These are phyloP conservation scores for Pseudozyma sp. DNA, from an alignment of 1,284 basidiomycete genomes.

Conservation along the genomic window DNA sequence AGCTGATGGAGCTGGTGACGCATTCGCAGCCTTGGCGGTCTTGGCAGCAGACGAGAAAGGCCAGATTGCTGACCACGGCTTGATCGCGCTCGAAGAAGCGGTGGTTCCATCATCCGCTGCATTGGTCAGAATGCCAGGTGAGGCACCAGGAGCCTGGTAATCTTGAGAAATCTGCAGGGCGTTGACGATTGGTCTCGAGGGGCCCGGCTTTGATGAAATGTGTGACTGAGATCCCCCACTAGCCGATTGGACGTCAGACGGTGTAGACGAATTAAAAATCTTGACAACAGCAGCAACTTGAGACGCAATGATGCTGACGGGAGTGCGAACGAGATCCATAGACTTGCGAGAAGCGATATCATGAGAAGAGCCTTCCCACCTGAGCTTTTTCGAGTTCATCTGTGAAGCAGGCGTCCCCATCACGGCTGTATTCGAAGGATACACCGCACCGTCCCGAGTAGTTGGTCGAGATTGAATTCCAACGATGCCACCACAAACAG, in stretches of 20 bases:
- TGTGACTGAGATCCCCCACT: not conserved
- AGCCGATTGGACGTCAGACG: not conserved
- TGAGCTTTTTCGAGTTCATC: not conserved
- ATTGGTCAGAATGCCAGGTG: too few species aligned
- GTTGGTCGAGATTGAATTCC: not conserved
- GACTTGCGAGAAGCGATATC: not conserved
- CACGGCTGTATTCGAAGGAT: not conserved
- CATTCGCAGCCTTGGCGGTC: not conserved
- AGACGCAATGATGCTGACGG: not conserved
- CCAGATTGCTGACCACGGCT: not conserved
- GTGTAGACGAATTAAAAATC: not conserved
- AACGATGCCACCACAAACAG: too few species aligned
- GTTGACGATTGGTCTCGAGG: not conserved
- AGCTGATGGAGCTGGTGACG: too few species aligned
- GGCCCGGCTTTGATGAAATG: too few species aligned
- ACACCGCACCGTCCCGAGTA: not conserved
- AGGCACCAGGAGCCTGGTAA: not conserved
- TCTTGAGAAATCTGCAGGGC: not conserved
- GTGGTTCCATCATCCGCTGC: too few species aligned
- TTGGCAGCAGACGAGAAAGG: not conserved
- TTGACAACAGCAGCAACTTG: constrained; percentile 1
- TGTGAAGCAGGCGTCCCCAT: not conserved
- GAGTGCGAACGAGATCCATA: not conserved
- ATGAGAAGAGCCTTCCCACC: not conserved
- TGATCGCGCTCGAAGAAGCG: not conserved